These are phyloP conservation scores for Crithidia fasciculata DNA, from an alignment of 208 protist genomes.

Conservation along the genomic window DNA sequence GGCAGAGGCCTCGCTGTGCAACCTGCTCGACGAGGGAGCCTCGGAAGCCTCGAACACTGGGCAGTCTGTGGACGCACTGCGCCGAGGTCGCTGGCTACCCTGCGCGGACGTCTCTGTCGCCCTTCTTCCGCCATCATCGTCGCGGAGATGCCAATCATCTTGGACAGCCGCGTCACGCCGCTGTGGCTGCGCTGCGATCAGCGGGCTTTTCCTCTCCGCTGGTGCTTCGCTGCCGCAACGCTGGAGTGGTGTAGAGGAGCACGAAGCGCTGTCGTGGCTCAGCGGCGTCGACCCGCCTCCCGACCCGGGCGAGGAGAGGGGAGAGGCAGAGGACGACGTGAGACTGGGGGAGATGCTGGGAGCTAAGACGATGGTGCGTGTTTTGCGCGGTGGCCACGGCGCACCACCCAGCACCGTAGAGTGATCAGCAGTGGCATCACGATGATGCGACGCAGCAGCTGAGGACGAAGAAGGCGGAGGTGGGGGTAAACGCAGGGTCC, in stretches of 20 bases:
- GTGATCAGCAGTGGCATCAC: background rate
- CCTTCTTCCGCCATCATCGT: too few relatives aligned
- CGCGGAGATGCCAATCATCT: too few relatives aligned
- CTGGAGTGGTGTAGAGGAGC: background rate
- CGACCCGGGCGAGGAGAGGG: background rate
- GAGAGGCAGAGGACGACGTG: constrained; percentile 13
- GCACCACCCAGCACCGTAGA: background rate
- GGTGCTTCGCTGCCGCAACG: background rate
- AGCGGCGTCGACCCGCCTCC: background rate
- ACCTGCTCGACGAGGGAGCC: too few relatives aligned
- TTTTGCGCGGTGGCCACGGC: constrained; percentile 29
- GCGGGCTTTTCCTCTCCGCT: background rate
- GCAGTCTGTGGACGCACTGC: background rate
- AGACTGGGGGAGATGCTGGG: constrained; percentile 35
- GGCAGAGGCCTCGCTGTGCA: background rate
- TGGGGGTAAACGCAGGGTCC: constrained; percentile 16
- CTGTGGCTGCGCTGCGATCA: too few relatives aligned
- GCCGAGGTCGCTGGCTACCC: background rate
- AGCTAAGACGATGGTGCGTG: constrained; percentile 31
- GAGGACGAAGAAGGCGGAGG: constrained; percentile 5
- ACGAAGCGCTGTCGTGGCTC: background rate
- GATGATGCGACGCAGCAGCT: background rate
- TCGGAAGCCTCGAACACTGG: too few relatives aligned
- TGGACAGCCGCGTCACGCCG: too few relatives aligned
- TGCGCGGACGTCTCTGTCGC: too few relatives aligned